phyloP scores from a whole-genome alignment of 352 stramenopile species.

The Globisporangium middletonii region DNA sequence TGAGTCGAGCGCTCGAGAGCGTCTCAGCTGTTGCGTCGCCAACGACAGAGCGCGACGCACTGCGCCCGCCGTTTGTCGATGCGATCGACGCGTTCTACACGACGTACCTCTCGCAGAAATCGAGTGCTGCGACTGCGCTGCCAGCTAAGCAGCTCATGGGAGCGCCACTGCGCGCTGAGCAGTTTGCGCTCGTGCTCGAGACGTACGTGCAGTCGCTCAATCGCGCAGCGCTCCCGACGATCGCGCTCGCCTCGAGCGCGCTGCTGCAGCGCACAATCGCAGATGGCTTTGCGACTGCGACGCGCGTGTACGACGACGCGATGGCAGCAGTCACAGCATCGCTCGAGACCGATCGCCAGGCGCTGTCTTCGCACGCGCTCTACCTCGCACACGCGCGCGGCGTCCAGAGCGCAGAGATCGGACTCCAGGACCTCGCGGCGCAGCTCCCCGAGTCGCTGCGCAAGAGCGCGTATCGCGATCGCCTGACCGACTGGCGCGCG shows the following conservation, averaged over 20 bases:
- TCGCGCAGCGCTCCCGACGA: constrained; percentile 26
- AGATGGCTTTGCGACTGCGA: constrained; percentile 23
- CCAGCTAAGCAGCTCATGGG: constrained; percentile 43
- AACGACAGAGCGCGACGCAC: constrained; percentile 17
- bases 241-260: constrained; percentile 34
- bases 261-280: constrained; percentile 35
- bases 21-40: constrained; percentile 6
- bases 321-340: neutral
- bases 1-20: constrained; percentile 49
- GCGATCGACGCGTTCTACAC: constrained; percentile 41
- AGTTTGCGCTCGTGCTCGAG: constrained; percentile 37
- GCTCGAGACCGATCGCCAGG: neutral
- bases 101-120: constrained; percentile 33
- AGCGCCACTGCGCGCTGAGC: constrained; percentile 21
- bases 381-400: constrained; percentile 25
- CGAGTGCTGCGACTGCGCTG: constrained; percentile 14
- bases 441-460: constrained; percentile 23
- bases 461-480: constrained; percentile 24
- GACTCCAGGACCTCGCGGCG: constrained; percentile 20
- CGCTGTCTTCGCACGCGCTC: constrained; percentile 13
- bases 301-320: constrained; percentile 17
- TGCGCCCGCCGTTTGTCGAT: constrained; percentile 53
- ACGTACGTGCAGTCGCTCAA: constrained; percentile 45
- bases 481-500: constrained; percentile 15
- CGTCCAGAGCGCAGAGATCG: constrained; percentile 17